Percentiles rank a stretch among this genome's conserved stretches.
Conservation (phyloP, 805 yeast species). For the Kodamaea leandrae region DNA sequence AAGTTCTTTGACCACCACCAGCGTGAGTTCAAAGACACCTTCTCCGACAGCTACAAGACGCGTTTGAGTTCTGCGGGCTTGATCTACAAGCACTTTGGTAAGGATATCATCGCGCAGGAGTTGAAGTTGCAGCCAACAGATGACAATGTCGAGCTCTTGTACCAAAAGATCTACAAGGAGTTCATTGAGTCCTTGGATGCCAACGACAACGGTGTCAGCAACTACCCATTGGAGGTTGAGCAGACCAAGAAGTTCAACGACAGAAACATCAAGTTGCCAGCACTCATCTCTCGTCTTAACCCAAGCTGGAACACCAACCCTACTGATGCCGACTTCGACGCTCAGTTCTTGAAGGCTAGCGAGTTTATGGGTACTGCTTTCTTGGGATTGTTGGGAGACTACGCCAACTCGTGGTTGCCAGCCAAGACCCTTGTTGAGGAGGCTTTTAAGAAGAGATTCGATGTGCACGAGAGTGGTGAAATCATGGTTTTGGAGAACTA, state of each 20-base stretch:
- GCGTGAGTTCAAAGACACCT: slow-evolving; percentile 79
- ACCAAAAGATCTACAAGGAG: slow-evolving; percentile 75
- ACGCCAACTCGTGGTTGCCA: slow-evolving; percentile 88
- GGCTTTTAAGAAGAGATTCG: slow-evolving; percentile 63
- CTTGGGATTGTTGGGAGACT: slow-evolving; percentile 58
- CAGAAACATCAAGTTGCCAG: slow-evolving; percentile 71
- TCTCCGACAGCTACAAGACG: slow-evolving; percentile 61
- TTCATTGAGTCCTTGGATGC: slow-evolving; percentile 93
- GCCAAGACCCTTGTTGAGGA: slow-evolving; percentile 73
- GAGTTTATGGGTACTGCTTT: slow-evolving; percentile 83
- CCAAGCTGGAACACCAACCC: slow-evolving; percentile 80
- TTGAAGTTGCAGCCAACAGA: slow-evolving; percentile 39
- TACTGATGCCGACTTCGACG: slow-evolving; percentile 64
- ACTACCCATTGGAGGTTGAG: slow-evolving; percentile 53
- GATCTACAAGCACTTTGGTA: slow-evolving; percentile 83
- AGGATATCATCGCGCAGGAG: slow-evolving; percentile 57
- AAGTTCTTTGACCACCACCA: slow-evolving; percentile 96
- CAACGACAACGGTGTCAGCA: slow-evolving; percentile 87
- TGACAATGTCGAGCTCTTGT: slow-evolving; percentile 59
- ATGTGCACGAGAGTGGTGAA: slow-evolving; percentile 67
- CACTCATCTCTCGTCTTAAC: slow-evolving; percentile 73
- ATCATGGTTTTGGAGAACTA: slow-evolving; percentile 71
- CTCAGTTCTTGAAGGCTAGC: slow-evolving; percentile 66
- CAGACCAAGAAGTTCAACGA: slow-evolving; percentile 66
- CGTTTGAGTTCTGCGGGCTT: slow-evolving; percentile 93